Base-by-base conservation (phyloP, 345 rosid species). In the Euphorbia peplus region DNA sequence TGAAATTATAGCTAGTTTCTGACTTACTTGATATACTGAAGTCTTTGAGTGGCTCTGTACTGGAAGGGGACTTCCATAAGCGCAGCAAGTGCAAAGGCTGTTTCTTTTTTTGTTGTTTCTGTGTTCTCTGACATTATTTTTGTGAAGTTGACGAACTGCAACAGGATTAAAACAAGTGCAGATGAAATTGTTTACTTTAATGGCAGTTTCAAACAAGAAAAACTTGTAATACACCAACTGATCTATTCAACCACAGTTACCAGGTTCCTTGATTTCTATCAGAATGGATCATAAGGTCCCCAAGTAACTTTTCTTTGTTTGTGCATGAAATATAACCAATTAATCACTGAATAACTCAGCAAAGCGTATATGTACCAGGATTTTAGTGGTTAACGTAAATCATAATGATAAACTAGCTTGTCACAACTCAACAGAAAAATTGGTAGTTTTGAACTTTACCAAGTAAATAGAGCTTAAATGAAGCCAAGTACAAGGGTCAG, bases 51-150 rank as follows among this genome's bases (percentile, higher is more conserved):
- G 47, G 97, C 97, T 78, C 82, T 89, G 83, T 85, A 95, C 73
- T 95, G 99, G 72, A 74, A 60, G 0, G 99, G 97, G 48, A 95
- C 85, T 81, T 95, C 99, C 99, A 95, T 95, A 44, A 95, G 95
- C 51, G 97, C 96, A 67, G 91, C 91, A 39, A 91, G 97, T 52
- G 99, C 99, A 55, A 95, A 95, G 15, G 88, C 90, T 63, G 96
- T 65, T 75, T 95, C 97, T 71, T 91, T 93, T 79, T 81, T 87
- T 10, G 90, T 77, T 55, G 81, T 4, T 32, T 85, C 89, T 21
- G 56, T 71, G 72, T 88, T 84, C 74, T 87, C 86, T 0, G 93
- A 82, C 97, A 91, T 91, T 70, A 95, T 87, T 74, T 88, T 74
- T 19, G 97, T 84, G 80, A 89, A 95, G 79, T 95, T 87, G 60